Percentiles rank a stretch among this genome's conserved stretches.
phyloP scores from a whole-genome alignment of 192 early-diverging fungal genomes.

The Backusella luteola region DNA sequence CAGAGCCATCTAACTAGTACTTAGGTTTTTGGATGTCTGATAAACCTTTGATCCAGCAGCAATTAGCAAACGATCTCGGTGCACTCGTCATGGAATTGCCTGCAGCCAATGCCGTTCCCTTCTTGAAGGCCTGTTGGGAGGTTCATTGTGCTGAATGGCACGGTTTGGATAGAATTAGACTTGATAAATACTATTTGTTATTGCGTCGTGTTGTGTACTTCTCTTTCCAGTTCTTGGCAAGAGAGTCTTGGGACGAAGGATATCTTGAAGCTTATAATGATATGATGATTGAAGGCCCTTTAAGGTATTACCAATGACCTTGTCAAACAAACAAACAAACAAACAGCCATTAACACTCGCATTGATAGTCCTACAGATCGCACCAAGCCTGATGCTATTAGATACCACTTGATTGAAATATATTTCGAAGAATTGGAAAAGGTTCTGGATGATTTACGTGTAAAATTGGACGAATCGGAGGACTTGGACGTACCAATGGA shows the following conservation, averaged over 20 bases:
- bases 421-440: constrained; percentile 73
- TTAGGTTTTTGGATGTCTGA: constrained; percentile 96
- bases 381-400: constrained; percentile 64
- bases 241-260: constrained; percentile 54
- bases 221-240: constrained; percentile 62
- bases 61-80: constrained; percentile 79
- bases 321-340: background rate
- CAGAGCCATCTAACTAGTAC: background rate
- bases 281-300: constrained; percentile 56
- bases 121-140: constrained; percentile 64
- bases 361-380: constrained; percentile 51
- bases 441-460: constrained; percentile 44
- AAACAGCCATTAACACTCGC: background rate
- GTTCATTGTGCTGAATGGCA: constrained; percentile 71
- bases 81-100: constrained; percentile 51
- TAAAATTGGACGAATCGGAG: constrained; percentile 28
- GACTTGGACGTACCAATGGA: constrained; percentile 45
- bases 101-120: constrained; percentile 47
- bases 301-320: constrained; percentile 48
- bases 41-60: constrained; percentile 89
- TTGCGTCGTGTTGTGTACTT: constrained; percentile 61
- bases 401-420: constrained; percentile 70
- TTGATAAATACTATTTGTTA: constrained; percentile 79
- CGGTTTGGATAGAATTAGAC: constrained; percentile 76
- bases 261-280: constrained; percentile 49